Base-by-base conservation (phyloP, 2,329 filamentous ascomycete species). In the Venturia oleaginea region DNA sequence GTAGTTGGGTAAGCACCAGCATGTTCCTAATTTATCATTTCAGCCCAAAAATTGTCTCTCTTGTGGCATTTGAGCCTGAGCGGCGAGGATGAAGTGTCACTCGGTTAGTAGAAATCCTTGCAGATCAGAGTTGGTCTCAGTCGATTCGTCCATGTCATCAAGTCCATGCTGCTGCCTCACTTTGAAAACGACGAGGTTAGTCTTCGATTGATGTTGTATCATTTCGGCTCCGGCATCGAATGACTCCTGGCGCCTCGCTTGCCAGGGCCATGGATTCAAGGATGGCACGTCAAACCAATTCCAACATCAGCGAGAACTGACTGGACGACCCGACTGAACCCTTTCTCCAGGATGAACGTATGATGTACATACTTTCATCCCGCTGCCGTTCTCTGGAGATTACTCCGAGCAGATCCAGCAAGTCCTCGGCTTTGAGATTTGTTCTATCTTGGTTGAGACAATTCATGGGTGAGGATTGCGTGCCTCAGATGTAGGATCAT, bases 1-100 rank as follows among this genome's bases (percentile, higher is more conserved):
- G 81, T 66, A 92, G 92, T 73, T 99, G 94, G 94, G 94, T 95
- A 77, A 70, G 88, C 83, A 7, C 27, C 24, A 13, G 19, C 17
- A 8, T 46, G 3, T 15, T 42, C 32, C 13, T 61, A 13, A 37
- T 15, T 22, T 37, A 15, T 37, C 8, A 7, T 60, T 7, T 22
- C 24, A 4, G 7, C 34, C 34, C 15, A 10, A 30, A 57, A n/a
- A 19, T 34, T n/a, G 11, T 57, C 22, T 27, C 46, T 27, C 27
- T 22, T 17, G 13, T n/a, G 2, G 34, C 17, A 17, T 34, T 24
- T 4, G 11, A 15, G 8, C n/a, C 30, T 32, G 27, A 34, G 30
- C 51, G 51, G 30, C 27, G 11, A 55, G 19, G 51, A 4, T 15
- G 30, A 57, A n/a, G 51, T 57, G 30, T 57, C 51, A 2, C 27